phyloP scores from a whole-genome alignment of 768 basidiomycete genomes.

The Hygrocybe punicea region DNA sequence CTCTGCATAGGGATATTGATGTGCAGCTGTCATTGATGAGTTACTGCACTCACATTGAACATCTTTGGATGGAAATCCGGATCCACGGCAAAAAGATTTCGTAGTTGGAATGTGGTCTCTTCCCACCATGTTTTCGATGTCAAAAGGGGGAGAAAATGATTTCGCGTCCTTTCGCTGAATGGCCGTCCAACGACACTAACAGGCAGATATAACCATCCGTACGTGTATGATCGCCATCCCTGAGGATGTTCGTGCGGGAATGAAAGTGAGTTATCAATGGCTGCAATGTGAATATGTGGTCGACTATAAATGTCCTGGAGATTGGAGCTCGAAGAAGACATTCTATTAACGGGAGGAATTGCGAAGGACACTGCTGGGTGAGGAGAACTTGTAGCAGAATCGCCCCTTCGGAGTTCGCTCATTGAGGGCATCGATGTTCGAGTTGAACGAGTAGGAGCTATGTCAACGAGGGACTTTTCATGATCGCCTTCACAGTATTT shows the following conservation, averaged over 20 bases:
- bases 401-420: constrained; percentile 60
- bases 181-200: constrained; percentile 82
- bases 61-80: constrained; percentile 88
- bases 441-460: constrained; percentile 69
- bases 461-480: constrained; percentile 73
- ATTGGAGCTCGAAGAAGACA: constrained; percentile 36
- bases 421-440: constrained; percentile 67
- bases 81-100: constrained; percentile 75
- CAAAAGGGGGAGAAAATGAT: constrained; percentile 76
- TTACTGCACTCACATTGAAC: constrained; percentile 61
- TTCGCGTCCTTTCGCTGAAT: constrained; percentile 77
- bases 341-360: constrained; percentile 36
- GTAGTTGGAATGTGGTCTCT: constrained; percentile 74
- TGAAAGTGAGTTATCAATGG: constrained; percentile 89
- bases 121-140: constrained; percentile 90
- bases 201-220: constrained; percentile 85
- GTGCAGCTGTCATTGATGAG: constrained; percentile 6
- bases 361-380: constrained; percentile 40
- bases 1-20: constrained; percentile 41
- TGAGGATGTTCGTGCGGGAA: constrained; percentile 90
- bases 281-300: constrained; percentile 87
- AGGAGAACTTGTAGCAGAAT: constrained; percentile 36
- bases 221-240: constrained; percentile 75
- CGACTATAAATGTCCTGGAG: constrained; percentile 52
- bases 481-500: constrained; percentile 82